Percentiles rank a stretch among this genome's conserved stretches.
Conservation (phyloP, 208 protist species). For the Vickermania ingenoplastis region DNA sequence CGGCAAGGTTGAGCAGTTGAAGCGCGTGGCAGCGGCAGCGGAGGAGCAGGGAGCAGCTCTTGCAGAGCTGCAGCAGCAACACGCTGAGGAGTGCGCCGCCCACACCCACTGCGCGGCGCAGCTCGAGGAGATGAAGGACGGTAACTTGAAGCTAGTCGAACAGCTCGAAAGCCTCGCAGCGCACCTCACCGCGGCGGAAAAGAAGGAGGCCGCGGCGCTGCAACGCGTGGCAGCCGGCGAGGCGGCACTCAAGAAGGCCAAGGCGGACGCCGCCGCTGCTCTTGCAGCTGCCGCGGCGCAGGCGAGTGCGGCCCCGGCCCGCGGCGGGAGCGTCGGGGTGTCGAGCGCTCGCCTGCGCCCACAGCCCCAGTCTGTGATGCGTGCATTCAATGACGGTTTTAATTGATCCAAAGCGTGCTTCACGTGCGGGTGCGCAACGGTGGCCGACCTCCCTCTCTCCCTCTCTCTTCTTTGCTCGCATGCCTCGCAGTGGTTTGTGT, state of each 20-base stretch:
- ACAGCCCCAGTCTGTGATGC: too few species aligned
- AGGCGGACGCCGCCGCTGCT: too few species aligned
- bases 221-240: too few species aligned
- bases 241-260: conserved; percentile 11
- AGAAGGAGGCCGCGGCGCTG: conserved; percentile 6
- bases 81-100: conserved; percentile 11
- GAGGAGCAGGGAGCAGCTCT: conserved; percentile 1
- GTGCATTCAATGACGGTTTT: too few species aligned
- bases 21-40: not conserved
- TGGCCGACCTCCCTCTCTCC: not conserved
- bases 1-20: not conserved
- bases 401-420: too few species aligned
- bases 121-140: conserved; percentile 9
- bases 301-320: too few species aligned
- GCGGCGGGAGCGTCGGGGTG: too few species aligned
- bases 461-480: not conserved
- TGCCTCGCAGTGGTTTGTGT: not conserved
- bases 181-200: conserved; percentile 5
- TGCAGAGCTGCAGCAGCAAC: conserved; percentile 7
- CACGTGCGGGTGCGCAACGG: too few species aligned
- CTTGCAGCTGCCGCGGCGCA: too few species aligned
- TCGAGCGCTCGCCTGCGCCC: too few species aligned
- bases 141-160: conserved; percentile 6
- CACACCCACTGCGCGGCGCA: conserved; percentile 8
- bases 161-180: conserved; percentile 13